Evolutionary conservation across 441 rosid genomes (phyloP).

Genomic region (Populus hybrid): DNA sequence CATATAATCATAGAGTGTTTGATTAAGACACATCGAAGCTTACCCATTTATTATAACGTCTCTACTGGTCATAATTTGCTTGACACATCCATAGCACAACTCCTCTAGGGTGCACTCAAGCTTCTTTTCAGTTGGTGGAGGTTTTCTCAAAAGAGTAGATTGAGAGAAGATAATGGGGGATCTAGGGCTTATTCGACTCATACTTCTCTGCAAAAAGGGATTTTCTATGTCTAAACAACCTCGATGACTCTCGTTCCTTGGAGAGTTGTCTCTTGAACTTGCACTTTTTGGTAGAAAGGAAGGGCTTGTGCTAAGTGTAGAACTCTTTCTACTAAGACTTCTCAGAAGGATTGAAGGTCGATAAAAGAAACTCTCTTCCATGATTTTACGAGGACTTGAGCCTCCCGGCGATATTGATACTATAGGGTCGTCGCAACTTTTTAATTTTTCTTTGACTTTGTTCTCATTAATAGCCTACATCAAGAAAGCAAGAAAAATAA

Average conservation of each 20-base stretch:
- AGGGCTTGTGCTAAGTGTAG: constrained; percentile 51
- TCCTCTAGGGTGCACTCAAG: constrained; percentile 84
- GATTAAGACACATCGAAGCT: neutral
- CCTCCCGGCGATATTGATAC: constrained; percentile 6
- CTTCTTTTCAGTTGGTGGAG: constrained; percentile 50
- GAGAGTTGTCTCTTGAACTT: constrained; percentile 22
- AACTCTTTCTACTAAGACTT: constrained; percentile 45
- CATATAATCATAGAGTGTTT: neutral
- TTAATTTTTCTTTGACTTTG: constrained; percentile 12
- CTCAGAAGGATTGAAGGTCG: constrained; percentile 37
- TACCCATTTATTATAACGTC: constrained; percentile 66
- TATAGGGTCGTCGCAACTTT: constrained; percentile 28
- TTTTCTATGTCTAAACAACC: constrained; percentile 29
- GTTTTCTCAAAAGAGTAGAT: constrained; percentile 51
- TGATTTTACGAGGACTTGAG: constrained; percentile 24
- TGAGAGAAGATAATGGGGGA: constrained; percentile 65
- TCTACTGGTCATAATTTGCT: constrained; percentile 50
- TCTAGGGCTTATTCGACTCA: constrained; percentile 36
- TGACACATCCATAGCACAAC: constrained; percentile 57
- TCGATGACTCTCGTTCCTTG: constrained; percentile 11
- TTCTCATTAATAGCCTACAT: constrained; percentile 17
- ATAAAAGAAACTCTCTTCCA: constrained; percentile 48
- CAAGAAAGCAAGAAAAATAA: neutral
- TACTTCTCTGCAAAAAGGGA: constrained; percentile 27
- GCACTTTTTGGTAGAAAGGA: constrained; percentile 31